phyloP scores from a whole-genome alignment of 345 rosid species.

The Aethionema arabicum region DNA sequence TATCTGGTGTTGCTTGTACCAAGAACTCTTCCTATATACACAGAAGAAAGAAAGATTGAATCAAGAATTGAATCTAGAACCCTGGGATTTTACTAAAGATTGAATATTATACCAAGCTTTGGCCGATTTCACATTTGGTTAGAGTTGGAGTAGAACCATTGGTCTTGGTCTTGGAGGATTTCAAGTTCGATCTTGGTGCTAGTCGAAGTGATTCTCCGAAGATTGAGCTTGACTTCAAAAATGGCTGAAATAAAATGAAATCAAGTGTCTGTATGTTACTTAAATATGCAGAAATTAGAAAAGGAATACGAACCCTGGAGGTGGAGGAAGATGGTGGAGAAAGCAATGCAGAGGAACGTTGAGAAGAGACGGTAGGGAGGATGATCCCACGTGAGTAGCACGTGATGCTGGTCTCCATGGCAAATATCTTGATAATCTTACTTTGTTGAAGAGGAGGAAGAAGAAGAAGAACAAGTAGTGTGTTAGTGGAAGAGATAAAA shows the following conservation, averaged over 20 bases:
- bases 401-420: constrained; percentile 71
- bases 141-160: constrained; percentile 52
- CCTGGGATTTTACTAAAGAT: constrained; percentile 2
- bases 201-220: constrained; percentile 70
- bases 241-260: constrained; percentile 29
- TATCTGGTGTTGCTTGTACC: constrained; percentile 74
- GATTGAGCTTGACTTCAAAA: constrained; percentile 50
- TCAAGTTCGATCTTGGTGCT: constrained; percentile 53
- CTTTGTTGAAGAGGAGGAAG: constrained; percentile 25
- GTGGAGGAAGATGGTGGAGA: constrained; percentile 59
- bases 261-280: neutral
- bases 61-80: constrained; percentile 7
- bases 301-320: constrained; percentile 57
- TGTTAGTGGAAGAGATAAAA: constrained; percentile 30
- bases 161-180: constrained; percentile 52
- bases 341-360: constrained; percentile 58
- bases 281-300: neutral
- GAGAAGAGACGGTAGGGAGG: constrained; percentile 65
- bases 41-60: constrained; percentile 4
- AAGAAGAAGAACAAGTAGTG: constrained; percentile 25
- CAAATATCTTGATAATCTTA: neutral
- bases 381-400: constrained; percentile 65
- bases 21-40: constrained; percentile 82
- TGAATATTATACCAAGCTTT: constrained; percentile 67
- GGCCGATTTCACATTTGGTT: constrained; percentile 89